Evolutionary conservation across 768 basidiomycete genomes (phyloP).

Genomic region (Bullera alba): DNA sequence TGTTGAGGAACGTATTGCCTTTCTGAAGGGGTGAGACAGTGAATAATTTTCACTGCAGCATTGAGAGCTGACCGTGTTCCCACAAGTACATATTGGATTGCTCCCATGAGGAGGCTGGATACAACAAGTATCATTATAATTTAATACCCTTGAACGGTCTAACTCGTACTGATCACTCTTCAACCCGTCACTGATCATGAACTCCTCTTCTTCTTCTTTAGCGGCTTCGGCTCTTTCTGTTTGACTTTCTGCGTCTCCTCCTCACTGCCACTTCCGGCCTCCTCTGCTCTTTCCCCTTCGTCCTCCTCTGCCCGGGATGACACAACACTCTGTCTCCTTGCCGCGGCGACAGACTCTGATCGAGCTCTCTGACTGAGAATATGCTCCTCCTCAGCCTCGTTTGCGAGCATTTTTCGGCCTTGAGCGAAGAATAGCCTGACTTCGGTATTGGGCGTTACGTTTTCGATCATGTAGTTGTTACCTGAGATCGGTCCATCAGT

Average conservation of each 20-base stretch:
- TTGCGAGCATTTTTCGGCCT: constrained; percentile 51
- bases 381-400: constrained; percentile 27
- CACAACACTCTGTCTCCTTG: neutral
- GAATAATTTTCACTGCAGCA: too few relatives aligned
- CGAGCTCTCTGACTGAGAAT: neutral
- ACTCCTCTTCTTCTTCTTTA: too few relatives aligned
- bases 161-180: too few relatives aligned
- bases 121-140: too few relatives aligned
- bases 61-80: too few relatives aligned
- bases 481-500: constrained; percentile 51
- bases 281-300: constrained; percentile 6
- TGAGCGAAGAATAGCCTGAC: constrained; percentile 88
- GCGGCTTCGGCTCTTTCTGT: neutral
- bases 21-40: too few relatives aligned
- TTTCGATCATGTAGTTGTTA: constrained; percentile 84
- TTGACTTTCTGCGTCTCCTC: neutral
- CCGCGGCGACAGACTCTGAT: neutral
- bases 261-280: constrained; percentile 6
- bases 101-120: too few relatives aligned
- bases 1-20: too few relatives aligned
- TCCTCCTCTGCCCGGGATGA: neutral
- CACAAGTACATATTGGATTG: too few relatives aligned
- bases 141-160: too few relatives aligned
- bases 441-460: constrained; percentile 55
- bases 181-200: too few relatives aligned